Evolutionary conservation across 306 rosid genomes (phyloP), one percentile per base, ranked within the genome.

Genomic region (Acacia confusa): DNA sequence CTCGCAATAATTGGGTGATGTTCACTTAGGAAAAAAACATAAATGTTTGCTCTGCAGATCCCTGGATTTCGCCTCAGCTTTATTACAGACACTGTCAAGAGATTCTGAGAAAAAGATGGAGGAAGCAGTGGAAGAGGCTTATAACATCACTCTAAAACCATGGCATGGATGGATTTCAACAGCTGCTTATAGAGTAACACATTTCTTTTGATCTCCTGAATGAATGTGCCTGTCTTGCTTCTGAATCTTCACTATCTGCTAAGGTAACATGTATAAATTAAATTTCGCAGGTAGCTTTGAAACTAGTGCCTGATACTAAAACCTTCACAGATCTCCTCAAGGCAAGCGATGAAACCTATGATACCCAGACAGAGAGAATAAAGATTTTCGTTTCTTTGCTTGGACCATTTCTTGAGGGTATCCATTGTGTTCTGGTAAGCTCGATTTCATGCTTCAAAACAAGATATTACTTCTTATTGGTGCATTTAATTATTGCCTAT

Each of bases 111-210:
- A 68, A 89, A 89, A 66, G 70, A 87, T 93, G 94, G 90, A 90
- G 78, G 79, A 88, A 87, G 90, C 89, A 10, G 97, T 95, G 66
- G 93, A 89, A 83, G 99, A 90, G 75, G 82, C 94, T 47, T 95
- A 95, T 58, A 83, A 58, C 82, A 80, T 85, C 80, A 88, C 97
- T 71, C 79, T 96, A 79, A 82, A 88, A 85, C 94, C 94, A 47
- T 93, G 97, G 97, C 99, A 96, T 82, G 92, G 94, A 82, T 96
- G 99, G 99, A 93, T 96, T 83, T 83, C 99, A 44, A 86, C 98
- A 41, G 97, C 99, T 38, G 98, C 99, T 86, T 90, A 78, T 85
- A 93, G 85, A 84, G 99, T 96, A 77, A 44, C 48, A 40, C 71
- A 30, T 83, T 72, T 65, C 70, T 65, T 32, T 14, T 34, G 36